phyloP scores from a whole-genome alignment of 345 rosid species.

The Syzygium aromaticum region DNA sequence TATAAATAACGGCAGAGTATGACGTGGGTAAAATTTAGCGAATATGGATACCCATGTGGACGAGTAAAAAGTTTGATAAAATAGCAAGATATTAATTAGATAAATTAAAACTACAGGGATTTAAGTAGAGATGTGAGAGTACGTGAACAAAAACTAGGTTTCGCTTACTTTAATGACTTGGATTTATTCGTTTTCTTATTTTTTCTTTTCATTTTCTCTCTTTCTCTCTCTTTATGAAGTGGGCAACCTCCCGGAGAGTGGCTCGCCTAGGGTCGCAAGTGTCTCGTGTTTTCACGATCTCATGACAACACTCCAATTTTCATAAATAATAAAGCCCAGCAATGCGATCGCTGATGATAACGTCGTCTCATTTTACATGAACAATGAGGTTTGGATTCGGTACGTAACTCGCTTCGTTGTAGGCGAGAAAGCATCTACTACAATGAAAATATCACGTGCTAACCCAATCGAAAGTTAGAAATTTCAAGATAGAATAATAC shows the following conservation, averaged over 20 bases:
- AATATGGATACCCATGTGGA: background rate
- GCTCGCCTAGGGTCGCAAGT: background rate
- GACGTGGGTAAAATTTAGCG: background rate
- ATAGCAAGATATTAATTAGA: background rate
- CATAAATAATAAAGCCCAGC: background rate
- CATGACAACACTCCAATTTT: background rate
- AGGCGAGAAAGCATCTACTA: background rate
- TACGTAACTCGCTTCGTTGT: no score
- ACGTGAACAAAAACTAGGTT: background rate
- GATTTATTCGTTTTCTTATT: background rate
- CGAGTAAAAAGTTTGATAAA: background rate
- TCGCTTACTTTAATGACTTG: background rate
- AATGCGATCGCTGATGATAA: background rate
- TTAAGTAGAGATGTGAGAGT: background rate
- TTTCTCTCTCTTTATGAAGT: background rate
- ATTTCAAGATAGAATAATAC: background rate
- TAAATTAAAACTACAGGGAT: background rate
- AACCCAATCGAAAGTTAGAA: background rate
- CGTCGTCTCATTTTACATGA: background rate
- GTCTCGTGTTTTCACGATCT: background rate
- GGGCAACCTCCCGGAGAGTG: background rate
- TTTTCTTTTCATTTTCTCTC: background rate
- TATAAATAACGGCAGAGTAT: accelerated
- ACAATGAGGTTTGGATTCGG: background rate
- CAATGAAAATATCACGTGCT: background rate